phyloP scores from a whole-genome alignment of 73 alveolate genomes.

The Blepharisma stoltei region DNA sequence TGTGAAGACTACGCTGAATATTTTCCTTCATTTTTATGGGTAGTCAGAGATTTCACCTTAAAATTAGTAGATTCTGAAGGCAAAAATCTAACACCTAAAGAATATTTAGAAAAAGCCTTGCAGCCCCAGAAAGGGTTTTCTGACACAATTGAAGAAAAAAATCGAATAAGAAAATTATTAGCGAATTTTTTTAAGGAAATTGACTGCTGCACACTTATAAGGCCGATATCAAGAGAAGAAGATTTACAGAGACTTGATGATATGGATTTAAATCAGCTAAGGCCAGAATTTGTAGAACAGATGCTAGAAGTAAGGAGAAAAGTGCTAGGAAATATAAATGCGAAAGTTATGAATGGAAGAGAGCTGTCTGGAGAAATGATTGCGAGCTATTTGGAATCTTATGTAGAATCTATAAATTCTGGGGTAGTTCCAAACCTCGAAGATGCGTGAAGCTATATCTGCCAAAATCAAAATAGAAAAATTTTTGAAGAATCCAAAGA shows the following conservation, averaged over 20 bases:
- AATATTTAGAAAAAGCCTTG: slow-evolving; percentile 94
- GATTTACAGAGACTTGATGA: slow-evolving; percentile 81
- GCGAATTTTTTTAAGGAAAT: slow-evolving; percentile 87
- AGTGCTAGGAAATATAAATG: slow-evolving; percentile 79
- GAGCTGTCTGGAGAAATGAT: slow-evolving; percentile 82
- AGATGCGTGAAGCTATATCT: slow-evolving; percentile 69
- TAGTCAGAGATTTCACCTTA: slow-evolving; percentile 95
- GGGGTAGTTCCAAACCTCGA: slow-evolving; percentile 84
- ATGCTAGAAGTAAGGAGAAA: slow-evolving; percentile 77
- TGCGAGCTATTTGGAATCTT: slow-evolving; percentile 57
- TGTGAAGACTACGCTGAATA: slow-evolving; percentile 44
- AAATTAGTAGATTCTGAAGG: slow-evolving; percentile 69
- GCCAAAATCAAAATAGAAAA: slow-evolving; percentile 65
- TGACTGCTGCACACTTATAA: slow-evolving; percentile 86
- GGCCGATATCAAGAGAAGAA: slow-evolving; percentile 97
- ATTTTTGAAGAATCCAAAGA: slow-evolving; percentile 59
- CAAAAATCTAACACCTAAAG: slow-evolving; percentile 65
- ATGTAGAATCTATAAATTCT: slow-evolving; percentile 72
- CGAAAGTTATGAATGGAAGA: slow-evolving; percentile 83
- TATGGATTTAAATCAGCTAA: slow-evolving; percentile 76
- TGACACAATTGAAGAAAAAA: slow-evolving; percentile 74
- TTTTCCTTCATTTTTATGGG: slow-evolving; percentile 98
- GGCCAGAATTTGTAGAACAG: slow-evolving; percentile 94
- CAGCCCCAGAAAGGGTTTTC: slow-evolving; percentile 54
- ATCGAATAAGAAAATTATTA: slow-evolving; percentile 68